Conservation (phyloP, 108 stramenopile genomes). For the Cyclotella sp. region DNA sequence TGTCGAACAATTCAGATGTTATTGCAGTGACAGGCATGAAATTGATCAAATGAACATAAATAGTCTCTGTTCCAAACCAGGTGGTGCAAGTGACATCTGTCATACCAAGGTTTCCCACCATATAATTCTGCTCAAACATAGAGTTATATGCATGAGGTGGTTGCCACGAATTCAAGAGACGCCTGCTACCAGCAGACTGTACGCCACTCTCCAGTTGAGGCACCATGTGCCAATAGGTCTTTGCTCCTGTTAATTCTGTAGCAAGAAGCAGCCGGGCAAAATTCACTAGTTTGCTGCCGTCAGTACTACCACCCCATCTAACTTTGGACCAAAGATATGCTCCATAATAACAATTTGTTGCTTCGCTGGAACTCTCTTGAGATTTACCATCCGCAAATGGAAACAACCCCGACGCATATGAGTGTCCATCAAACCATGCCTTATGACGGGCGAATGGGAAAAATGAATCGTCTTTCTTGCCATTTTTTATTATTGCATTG, state of each 20-base stretch:
- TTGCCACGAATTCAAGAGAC: neutral
- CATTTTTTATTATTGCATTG: conserved; percentile 51
- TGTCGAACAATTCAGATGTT: conserved; percentile 68
- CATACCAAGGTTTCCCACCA: conserved; percentile 94
- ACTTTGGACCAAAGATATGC: conserved; percentile 91
- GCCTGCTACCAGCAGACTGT: neutral
- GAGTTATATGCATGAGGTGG: conserved; percentile 32
- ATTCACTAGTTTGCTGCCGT: conserved; percentile 61
- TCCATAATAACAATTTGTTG: conserved; percentile 95
- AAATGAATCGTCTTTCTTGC: conserved; percentile 44
- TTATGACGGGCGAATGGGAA: conserved; percentile 85
- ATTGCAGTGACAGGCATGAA: conserved; percentile 84
- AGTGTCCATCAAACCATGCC: conserved; percentile 92
- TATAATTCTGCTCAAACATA: conserved; percentile 72
- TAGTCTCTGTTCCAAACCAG: conserved; percentile 79
- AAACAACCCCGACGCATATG: conserved; percentile 87
- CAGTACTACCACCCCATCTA: conserved; percentile 56
- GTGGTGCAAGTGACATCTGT: conserved; percentile 75
- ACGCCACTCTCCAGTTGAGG: conserved; percentile 39
- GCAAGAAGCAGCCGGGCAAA: conserved; percentile 82
- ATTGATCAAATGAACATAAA: conserved; percentile 91
- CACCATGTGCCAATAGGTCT: conserved; percentile 92
- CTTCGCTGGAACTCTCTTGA: conserved; percentile 97
- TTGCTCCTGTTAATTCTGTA: conserved; percentile 86
- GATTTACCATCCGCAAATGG: conserved; percentile 93